Evolutionary conservation across 768 basidiomycete species (phyloP).

Genomic region (Amanita pallidorosea): DNA sequence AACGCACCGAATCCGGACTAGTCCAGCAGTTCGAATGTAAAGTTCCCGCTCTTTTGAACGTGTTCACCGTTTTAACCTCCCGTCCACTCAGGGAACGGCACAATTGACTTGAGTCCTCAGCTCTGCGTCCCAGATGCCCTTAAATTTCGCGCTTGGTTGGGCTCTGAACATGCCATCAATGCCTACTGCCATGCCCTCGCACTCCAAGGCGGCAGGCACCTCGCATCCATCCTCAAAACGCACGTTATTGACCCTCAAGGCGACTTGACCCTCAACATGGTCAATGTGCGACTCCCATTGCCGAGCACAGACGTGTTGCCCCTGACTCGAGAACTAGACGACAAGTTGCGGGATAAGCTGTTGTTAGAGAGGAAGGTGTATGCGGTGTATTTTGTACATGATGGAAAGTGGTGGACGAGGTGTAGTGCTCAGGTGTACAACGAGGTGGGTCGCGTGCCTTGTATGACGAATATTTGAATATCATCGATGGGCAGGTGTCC

Average conservation of each 20-base stretch:
- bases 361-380: slow-evolving; percentile 20
- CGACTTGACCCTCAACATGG: slow-evolving; percentile 61
- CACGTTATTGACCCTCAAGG: slow-evolving; percentile 42
- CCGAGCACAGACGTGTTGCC: slow-evolving; percentile 11
- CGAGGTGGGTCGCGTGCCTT: slow-evolving; percentile 15
- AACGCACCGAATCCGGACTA: slow-evolving; percentile 25
- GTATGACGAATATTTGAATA: not conserved
- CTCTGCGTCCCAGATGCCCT: slow-evolving; percentile 52
- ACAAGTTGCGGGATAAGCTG: slow-evolving; percentile 17
- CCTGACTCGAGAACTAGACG: slow-evolving; percentile 11
- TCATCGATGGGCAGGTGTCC: slow-evolving; percentile 19
- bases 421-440: slow-evolving; percentile 31
- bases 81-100: slow-evolving; percentile 46
- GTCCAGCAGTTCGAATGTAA: slow-evolving; percentile 32
- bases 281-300: slow-evolving; percentile 26
- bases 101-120: slow-evolving; percentile 42
- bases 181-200: slow-evolving; percentile 64
- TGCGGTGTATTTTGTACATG: slow-evolving; percentile 22
- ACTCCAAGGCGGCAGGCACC: slow-evolving; percentile 45
- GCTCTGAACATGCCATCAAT: slow-evolving; percentile 66
- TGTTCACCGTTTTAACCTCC: not conserved
- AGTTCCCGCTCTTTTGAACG: slow-evolving; percentile 21
- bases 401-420: slow-evolving; percentile 28
- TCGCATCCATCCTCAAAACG: slow-evolving; percentile 55
- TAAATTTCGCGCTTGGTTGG: slow-evolving; percentile 61